Conservation (phyloP, 495 filamentous ascomycete genomes). For the Letharia lupina region DNA sequence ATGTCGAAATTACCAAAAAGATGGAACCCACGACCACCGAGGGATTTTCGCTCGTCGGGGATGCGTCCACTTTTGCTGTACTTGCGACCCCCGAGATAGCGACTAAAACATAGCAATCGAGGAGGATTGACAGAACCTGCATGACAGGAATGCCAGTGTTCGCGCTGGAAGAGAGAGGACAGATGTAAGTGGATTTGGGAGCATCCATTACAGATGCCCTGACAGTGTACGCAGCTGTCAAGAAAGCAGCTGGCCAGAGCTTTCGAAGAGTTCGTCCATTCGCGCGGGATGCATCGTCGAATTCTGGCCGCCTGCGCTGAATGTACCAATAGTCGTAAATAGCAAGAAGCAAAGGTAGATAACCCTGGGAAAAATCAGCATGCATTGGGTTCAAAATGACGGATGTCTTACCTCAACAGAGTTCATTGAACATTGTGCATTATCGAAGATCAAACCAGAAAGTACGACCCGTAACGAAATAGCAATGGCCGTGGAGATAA, state of each 20-base stretch:
- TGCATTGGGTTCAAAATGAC: not conserved
- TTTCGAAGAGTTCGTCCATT: constrained; percentile 19
- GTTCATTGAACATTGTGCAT: constrained; percentile 36
- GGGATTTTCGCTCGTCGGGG: constrained; percentile 8
- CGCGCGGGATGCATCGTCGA: not conserved
- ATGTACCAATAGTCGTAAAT: constrained; percentile 39
- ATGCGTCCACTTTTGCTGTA: constrained; percentile 27
- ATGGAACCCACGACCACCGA: constrained; percentile 31
- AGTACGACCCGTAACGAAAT: constrained; percentile 35
- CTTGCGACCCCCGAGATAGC: constrained; percentile 29
- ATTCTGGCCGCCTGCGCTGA: constrained; percentile 26
- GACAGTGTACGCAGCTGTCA: constrained; percentile 30
- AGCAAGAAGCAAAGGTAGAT: constrained; percentile 35
- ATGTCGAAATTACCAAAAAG: constrained; percentile 22
- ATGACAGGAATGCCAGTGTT: constrained; percentile 26
- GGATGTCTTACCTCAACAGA: constrained; percentile 33
- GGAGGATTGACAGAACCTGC: constrained; percentile 26
- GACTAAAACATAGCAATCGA: constrained; percentile 35
- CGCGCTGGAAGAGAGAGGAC: constrained; percentile 31
- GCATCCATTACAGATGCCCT: constrained; percentile 28
- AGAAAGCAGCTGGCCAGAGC: constrained; percentile 31
- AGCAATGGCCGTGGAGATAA: constrained; percentile 21
- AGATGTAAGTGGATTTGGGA: constrained; percentile 41
- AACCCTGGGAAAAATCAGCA: constrained; percentile 12
- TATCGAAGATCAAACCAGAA: constrained; percentile 32